A percentile compares a stretch with the other conserved stretches of the same genome.
Conservation (phyloP, 176 grass and related monocot species). For the Guadua angustifolia region DNA sequence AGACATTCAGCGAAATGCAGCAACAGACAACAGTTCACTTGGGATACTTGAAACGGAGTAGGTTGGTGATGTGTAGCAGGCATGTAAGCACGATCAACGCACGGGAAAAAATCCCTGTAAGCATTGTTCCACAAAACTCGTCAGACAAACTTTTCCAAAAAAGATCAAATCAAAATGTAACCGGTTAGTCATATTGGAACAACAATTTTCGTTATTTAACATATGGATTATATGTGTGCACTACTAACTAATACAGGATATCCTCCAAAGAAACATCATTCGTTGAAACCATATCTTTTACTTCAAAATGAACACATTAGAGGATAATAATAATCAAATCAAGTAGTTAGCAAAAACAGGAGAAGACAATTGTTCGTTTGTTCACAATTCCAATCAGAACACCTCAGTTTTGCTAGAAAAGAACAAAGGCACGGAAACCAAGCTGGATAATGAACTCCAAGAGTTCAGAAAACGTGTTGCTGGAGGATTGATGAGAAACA, state of each 20-base stretch:
- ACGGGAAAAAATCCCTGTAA: too few relatives aligned
- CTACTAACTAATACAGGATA: neutral
- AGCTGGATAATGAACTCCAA: neutral
- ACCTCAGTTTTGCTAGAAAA: neutral
- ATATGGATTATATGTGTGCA: neutral
- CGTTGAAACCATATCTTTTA: neutral
- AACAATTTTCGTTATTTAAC: neutral
- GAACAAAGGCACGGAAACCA: neutral
- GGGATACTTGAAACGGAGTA: neutral
- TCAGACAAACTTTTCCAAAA: neutral
- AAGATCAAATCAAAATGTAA: neutral
- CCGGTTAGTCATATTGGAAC: neutral
- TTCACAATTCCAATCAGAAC: neutral
- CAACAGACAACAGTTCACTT: neutral
- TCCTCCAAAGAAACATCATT: neutral
- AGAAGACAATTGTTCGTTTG: neutral
- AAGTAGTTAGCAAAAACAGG: too few relatives aligned
- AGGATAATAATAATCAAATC: too few relatives aligned
- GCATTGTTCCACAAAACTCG: neutral
- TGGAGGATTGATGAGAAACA: constrained; percentile 18
- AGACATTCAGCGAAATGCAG: neutral
- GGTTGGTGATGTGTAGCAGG: neutral
- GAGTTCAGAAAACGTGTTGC: neutral
- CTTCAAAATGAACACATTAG: too few relatives aligned
- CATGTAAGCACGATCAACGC: neutral